Conservation (phyloP, 2,329 filamentous ascomycete species). For the Escovopsis sp. region DNA sequence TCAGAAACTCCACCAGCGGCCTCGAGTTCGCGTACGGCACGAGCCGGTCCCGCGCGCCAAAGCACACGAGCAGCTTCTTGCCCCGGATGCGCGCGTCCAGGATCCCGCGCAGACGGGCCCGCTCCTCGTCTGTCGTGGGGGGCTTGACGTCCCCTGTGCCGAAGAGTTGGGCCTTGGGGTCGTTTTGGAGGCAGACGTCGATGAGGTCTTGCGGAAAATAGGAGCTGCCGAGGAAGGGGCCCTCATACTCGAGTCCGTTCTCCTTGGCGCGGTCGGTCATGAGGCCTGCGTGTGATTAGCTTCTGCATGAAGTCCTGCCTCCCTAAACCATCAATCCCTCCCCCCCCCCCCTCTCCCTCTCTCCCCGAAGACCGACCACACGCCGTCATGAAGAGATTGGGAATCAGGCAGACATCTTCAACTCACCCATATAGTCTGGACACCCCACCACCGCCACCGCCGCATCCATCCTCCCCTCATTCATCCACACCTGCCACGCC, state of each 20-base stretch:
- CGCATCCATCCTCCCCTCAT: constrained; percentile 63
- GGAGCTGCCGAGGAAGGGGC: constrained; percentile 57
- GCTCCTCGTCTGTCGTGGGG: constrained; percentile 20
- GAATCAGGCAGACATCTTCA: too few species aligned
- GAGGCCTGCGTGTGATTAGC: constrained; percentile 35
- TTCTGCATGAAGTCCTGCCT: too few species aligned
- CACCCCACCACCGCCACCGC: constrained; percentile 75
- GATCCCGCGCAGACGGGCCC: constrained; percentile 27
- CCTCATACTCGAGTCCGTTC: constrained; percentile 40
- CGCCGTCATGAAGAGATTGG: too few species aligned
- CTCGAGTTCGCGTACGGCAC: constrained; percentile 51
- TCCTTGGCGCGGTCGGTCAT: constrained; percentile 65
- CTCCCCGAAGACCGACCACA: too few species aligned
- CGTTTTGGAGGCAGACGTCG: constrained; percentile 44
- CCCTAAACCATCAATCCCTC: too few species aligned
- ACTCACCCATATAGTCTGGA: constrained; percentile 62
- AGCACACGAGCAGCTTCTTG: constrained; percentile 50
- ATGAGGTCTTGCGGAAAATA: constrained; percentile 64
- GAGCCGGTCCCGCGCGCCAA: constrained; percentile 52
- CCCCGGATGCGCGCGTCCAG: constrained; percentile 36
- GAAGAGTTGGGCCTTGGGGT: constrained; percentile 64
- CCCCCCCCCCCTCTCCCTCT: too few species aligned
- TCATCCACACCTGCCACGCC: constrained; percentile 68
- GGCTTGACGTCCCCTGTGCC: constrained; percentile 26
- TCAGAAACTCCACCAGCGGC: constrained; percentile 47